Evolutionary conservation across 164 flowering plant species (phyloP).

Genomic region (Echeveria elegans): DNA sequence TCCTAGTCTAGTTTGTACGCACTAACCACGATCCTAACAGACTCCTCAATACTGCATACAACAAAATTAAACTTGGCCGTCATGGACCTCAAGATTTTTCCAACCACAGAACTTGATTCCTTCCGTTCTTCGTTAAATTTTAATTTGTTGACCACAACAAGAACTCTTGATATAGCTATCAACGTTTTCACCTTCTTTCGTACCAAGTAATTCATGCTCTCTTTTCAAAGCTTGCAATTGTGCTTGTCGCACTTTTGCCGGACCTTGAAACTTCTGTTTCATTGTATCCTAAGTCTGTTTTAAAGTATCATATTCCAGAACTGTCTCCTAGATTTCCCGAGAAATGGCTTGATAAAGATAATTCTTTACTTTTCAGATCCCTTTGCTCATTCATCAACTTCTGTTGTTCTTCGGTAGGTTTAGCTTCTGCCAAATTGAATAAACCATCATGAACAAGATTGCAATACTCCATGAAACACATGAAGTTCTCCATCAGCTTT

Average conservation of each 20-base stretch:
- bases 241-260: too few species aligned
- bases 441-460: not conserved
- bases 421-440: not conserved
- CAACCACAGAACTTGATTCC: not conserved
- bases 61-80: not conserved
- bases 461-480: not conserved
- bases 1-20: too few species aligned
- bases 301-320: not conserved
- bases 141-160: too few species aligned
- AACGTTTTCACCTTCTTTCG: too few species aligned
- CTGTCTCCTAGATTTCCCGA: not conserved
- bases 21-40: too few species aligned
- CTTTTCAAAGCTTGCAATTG: too few species aligned
- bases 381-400: not conserved
- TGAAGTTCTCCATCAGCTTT: not conserved
- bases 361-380: not conserved
- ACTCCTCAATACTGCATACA: not conserved
- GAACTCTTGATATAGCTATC: too few species aligned
- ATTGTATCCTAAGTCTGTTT: not conserved
- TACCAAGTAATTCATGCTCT: too few species aligned
- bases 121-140: not conserved
- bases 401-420: not conserved
- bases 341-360: not conserved
- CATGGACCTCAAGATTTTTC: not conserved
- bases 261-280: too few species aligned